phyloP scores from a whole-genome alignment of 331 rosid species.

The Cucumis variabilis region DNA sequence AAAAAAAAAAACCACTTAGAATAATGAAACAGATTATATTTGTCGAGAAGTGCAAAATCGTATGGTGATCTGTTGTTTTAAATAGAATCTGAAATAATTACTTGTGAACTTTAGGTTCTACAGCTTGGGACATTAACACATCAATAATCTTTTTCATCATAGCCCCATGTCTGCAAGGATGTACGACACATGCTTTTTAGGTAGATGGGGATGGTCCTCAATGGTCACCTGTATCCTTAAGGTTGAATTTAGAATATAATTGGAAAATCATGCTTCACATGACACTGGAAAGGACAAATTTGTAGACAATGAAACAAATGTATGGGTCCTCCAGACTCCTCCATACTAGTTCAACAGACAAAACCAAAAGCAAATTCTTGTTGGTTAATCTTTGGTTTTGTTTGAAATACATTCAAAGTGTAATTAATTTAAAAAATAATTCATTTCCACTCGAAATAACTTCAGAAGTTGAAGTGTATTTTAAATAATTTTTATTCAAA shows the following conservation, averaged over 20 bases:
- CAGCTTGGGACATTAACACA: conserved; percentile 94
- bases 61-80: neutral
- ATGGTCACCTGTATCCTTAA: conserved; percentile 72
- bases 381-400: neutral
- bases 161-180: conserved; percentile 97
- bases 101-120: conserved; percentile 99
- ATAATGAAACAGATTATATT: neutral
- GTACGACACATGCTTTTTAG: conserved; percentile 99
- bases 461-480: too few species aligned
- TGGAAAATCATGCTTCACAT: neutral
- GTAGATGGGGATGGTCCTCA: conserved; percentile 97
- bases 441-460: too few species aligned
- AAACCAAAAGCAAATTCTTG: neutral
- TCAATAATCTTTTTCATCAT: conserved; percentile 98
- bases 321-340: neutral
- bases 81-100: conserved; percentile 36
- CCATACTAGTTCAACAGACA: neutral
- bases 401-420: too few species aligned
- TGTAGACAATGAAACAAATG: neutral
- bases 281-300: neutral
- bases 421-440: too few species aligned
- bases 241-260: conserved; percentile 5
- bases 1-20: neutral
- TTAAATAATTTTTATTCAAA: too few species aligned
- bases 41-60: neutral